These are phyloP conservation scores for Aspergillus sp. DNA, from an alignment of 2,329 filamentous ascomycete species.

Conservation along the genomic window DNA sequence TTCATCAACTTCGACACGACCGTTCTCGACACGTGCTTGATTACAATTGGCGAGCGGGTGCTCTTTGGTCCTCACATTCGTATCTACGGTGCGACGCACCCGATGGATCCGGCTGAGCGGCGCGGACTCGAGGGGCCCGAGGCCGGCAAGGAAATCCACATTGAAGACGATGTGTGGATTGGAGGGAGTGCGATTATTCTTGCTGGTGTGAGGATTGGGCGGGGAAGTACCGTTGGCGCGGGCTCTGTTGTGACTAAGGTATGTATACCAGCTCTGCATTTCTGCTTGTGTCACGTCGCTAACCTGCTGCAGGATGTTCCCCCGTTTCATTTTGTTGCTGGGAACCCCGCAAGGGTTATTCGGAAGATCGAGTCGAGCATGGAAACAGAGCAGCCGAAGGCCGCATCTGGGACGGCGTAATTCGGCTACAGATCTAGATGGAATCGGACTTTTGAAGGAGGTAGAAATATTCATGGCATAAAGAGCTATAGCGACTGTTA, in stretches of 20 bases:
- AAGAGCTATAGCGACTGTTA: too few species aligned
- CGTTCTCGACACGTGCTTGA: constrained; percentile 52
- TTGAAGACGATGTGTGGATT: constrained; percentile 52
- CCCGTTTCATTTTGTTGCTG: constrained; percentile 28
- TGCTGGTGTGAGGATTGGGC: constrained; percentile 44
- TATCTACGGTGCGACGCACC: constrained; percentile 55
- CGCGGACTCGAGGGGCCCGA: constrained; percentile 47
- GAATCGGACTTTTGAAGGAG: too few species aligned
- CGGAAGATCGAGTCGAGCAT: constrained; percentile 26
- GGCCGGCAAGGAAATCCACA: constrained; percentile 49
- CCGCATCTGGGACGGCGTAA: not conserved
- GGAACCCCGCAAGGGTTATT: constrained; percentile 26
- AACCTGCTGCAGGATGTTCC: constrained; percentile 23
- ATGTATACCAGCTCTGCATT: not conserved
- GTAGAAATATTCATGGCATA: not conserved
- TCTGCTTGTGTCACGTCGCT: not conserved
- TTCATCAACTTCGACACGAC: constrained; percentile 53
- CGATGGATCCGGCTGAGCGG: constrained; percentile 50
- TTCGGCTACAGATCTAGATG: not conserved
- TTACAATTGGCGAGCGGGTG: constrained; percentile 53
- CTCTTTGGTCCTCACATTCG: constrained; percentile 55
- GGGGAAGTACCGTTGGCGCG: constrained; percentile 43
- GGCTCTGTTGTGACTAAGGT: constrained; percentile 42
- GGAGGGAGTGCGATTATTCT: constrained; percentile 48
- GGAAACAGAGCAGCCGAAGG: constrained; percentile 12